These are phyloP conservation scores for Sugiyamaella neomexicana DNA, from an alignment of 1,139 yeast species.

Conservation along the genomic window DNA sequence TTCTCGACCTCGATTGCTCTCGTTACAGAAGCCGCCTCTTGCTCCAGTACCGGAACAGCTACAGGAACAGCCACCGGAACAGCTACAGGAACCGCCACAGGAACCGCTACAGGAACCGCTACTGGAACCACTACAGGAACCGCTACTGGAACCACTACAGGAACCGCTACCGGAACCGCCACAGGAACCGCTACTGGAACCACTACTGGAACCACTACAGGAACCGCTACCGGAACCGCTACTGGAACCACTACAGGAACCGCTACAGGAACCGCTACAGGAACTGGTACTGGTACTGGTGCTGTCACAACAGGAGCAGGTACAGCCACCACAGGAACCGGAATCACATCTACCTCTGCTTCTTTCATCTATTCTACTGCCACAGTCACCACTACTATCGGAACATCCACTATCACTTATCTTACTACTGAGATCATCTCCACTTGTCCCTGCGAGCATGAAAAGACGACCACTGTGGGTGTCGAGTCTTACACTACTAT, in stretches of 20 bases:
- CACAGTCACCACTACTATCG: conserved; percentile 17
- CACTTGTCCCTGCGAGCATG: conserved; percentile 20
- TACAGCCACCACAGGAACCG: conserved; percentile 4
- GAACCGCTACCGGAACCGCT: conserved; percentile 1
- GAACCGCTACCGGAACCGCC: too few species aligned
- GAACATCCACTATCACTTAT: conserved; percentile 16
- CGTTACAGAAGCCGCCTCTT: conserved; percentile 13
- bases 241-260: conserved; percentile 1
- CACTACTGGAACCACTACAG: too few species aligned
- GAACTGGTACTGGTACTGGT: not conserved
- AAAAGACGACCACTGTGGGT: conserved; percentile 15
- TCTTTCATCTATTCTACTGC: conserved; percentile 13
- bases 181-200: too few species aligned
- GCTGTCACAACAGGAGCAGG: conserved; percentile 9
- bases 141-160: too few species aligned
- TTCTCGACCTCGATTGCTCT: conserved; percentile 7
- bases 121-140: too few species aligned
- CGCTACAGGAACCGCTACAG: conserved; percentile 9
- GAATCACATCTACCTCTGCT: conserved; percentile 11
- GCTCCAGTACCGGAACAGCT: conserved; percentile 11
- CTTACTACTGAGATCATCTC: conserved; percentile 17
- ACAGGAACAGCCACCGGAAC: too few species aligned
- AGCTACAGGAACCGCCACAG: too few species aligned
- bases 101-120: too few species aligned
- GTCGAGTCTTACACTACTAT: conserved; percentile 8